Base-by-base conservation (phyloP, 306 rosid species). In the Mimosa pudica region DNA sequence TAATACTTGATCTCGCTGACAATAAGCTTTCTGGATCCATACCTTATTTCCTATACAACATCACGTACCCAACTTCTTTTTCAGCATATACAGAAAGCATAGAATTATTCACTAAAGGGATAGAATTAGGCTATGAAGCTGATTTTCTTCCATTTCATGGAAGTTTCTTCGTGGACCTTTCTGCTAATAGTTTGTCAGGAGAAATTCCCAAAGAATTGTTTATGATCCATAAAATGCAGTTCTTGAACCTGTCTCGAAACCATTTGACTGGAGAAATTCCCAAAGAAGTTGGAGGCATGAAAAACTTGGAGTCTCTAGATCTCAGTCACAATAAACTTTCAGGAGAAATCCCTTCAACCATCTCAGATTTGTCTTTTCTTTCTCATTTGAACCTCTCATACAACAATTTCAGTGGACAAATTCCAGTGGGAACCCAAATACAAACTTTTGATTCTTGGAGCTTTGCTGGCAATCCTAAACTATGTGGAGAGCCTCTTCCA, bases 121-220 rank as follows among this genome's bases (percentile, higher is more conserved):
- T 12, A 58, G 13, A 58, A 58, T 58, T 58, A 18, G 33, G 20
- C 2, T 58, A 58, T 5, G 0, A 16, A 16, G 14, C 6, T 16
- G 0, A 0, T 14, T 8, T 7, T 16, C 2, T 6, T 16, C 0
- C 1, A 49, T 0, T 11, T 3, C n/a, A 6, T 20, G 13, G 11
- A 5, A 2, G 58, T 58, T 11, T 32, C 12, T 0, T 18, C 8
- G 20, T 58, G 8, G 64, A 58, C 20, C 33, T 57, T 57, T 57
- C 33, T 7, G 1, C 33, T 2, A 58, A 58, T 8, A 58, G 8
- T 2, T 8, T 58, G 33, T 58, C 35, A 7, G 9, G 64, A 61
- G 66, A 61, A 61, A 61, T 61, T 30, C 36, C 66, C 10, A 4
- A 61, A 61, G 41, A 61, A 61, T 5, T 61, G 17, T 32, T 61